Evolutionary conservation across 2,329 filamentous ascomycete species (phyloP).

Genomic region (Plectosphaerella cucumerina): DNA sequence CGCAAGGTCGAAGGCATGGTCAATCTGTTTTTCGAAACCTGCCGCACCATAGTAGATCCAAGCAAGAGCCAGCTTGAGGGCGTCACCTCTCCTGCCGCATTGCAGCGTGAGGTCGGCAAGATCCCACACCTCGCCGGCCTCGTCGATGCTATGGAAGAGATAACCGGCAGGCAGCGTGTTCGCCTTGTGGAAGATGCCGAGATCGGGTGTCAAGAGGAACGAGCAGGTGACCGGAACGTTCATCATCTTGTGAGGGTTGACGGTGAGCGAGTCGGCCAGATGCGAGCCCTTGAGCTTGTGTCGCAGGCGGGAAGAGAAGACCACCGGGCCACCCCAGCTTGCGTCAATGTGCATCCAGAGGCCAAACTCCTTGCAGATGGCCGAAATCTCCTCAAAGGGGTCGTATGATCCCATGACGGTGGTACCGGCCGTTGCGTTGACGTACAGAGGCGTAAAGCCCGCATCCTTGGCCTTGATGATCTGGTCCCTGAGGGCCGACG

Average conservation of each 20-base stretch:
- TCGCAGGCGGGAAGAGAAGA: conserved; percentile 66
- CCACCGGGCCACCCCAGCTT: conserved; percentile 81
- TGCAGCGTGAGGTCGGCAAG: conserved; percentile 90
- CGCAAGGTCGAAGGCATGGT: conserved; percentile 69
- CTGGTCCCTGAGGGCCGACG: conserved; percentile 58
- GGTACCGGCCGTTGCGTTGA: conserved; percentile 92
- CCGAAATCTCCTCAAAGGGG: conserved; percentile 65
- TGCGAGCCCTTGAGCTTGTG: conserved; percentile 66
- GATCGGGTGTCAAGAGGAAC: conserved; percentile 76
- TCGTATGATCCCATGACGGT: conserved; percentile 91
- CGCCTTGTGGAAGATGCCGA: conserved; percentile 72
- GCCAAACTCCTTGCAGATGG: conserved; percentile 64
- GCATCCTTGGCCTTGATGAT: conserved; percentile 57
- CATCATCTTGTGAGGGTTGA: conserved; percentile 98
- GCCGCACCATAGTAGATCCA: conserved; percentile 84
- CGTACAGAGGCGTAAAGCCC: conserved; percentile 83
- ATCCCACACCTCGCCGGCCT: conserved; percentile 68
- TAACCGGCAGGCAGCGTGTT: conserved; percentile 89
- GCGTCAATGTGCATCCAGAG: conserved; percentile 94
- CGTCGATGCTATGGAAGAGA: conserved; percentile 62
- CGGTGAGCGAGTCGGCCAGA: conserved; percentile 74
- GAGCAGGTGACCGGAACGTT: conserved; percentile 87
- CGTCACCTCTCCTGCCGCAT: conserved; percentile 83
- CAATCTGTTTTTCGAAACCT: conserved; percentile 68
- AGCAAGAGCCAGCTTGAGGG: conserved; percentile 78